A percentile compares a stretch with the other conserved stretches of the same genome.
phyloP scores from a whole-genome alignment of 75 land plant species.

The Pinus tabuliformis region DNA sequence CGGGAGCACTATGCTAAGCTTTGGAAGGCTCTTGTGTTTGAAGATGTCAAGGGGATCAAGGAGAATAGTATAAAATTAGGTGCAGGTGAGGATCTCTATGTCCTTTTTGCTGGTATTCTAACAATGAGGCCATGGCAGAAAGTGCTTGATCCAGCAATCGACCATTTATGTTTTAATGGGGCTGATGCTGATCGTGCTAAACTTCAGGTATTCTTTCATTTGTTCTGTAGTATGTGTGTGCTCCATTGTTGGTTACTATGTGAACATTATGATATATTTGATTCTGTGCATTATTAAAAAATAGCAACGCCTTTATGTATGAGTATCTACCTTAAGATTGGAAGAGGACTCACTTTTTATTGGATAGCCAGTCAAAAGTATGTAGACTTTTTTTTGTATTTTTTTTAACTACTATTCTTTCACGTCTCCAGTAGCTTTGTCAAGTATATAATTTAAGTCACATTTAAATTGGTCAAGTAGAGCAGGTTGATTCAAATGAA shows the following conservation, averaged over 20 bases:
- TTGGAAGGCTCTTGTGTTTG: constrained; percentile 94
- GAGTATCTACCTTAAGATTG: neutral
- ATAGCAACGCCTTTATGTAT: neutral
- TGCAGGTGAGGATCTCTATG: constrained; percentile 96
- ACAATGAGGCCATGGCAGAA: constrained; percentile 98
- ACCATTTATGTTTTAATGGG: constrained; percentile 72
- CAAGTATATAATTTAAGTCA: no score
- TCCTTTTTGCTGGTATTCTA: constrained; percentile 89
- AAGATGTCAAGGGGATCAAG: constrained; percentile 85
- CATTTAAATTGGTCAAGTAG: no score
- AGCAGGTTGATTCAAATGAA: no score
- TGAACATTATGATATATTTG: neutral
- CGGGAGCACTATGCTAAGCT: constrained; percentile 82
- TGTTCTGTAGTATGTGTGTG: constrained; percentile 1
- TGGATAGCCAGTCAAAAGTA: no score
- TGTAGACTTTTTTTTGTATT: no score
- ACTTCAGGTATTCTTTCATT: constrained; percentile 67
- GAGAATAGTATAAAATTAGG: constrained; percentile 87
- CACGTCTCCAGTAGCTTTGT: no score
- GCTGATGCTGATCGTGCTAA: constrained; percentile 65
- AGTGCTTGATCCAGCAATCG: constrained; percentile 71
- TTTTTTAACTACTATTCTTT: no score
- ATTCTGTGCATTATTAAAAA: neutral
- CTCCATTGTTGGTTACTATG: neutral
- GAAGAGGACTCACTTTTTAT: no score